Evolutionary conservation across 495 filamentous ascomycete genomes (phyloP).

Genomic region (Cercophora samala): DNA sequence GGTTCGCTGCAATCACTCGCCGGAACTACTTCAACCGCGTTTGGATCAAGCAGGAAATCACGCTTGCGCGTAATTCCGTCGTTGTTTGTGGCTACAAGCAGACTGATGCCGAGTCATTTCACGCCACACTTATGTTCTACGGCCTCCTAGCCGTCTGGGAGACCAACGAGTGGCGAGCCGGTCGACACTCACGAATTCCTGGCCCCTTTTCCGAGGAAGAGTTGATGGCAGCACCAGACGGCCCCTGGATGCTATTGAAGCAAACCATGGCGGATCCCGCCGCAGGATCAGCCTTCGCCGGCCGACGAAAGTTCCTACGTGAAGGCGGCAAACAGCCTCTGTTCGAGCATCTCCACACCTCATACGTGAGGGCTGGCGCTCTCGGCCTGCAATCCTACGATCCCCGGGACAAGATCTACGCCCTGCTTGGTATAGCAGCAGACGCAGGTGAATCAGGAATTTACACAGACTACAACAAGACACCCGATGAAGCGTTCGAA

Average conservation of each 20-base stretch:
- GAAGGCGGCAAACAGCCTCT: not conserved
- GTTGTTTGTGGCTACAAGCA: conserved; percentile 20
- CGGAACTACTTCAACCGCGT: conserved; percentile 22
- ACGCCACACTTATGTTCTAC: not conserved
- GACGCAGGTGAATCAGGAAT: not conserved
- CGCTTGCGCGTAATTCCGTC: conserved; percentile 14
- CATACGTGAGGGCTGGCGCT: conserved; percentile 5
- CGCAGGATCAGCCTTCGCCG: not conserved
- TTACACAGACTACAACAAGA: not conserved
- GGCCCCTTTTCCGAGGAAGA: not conserved
- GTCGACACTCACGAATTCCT: not conserved
- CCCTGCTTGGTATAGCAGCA: not conserved
- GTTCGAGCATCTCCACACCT: conserved; percentile 7
- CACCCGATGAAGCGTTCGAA: not conserved
- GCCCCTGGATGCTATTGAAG: not conserved
- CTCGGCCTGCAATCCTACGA: conserved; percentile 1
- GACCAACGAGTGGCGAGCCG: not conserved
- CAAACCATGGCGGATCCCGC: not conserved
- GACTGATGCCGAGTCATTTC: not conserved
- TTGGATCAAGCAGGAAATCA: conserved; percentile 29
- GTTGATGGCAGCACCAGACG: not conserved
- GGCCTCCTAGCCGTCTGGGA: not conserved
- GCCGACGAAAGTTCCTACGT: not conserved
- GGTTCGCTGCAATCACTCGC: conserved; percentile 10
- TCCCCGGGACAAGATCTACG: not conserved